phyloP scores from a whole-genome alignment of 345 rosid genomes.

The Arabidopsis suecica region DNA sequence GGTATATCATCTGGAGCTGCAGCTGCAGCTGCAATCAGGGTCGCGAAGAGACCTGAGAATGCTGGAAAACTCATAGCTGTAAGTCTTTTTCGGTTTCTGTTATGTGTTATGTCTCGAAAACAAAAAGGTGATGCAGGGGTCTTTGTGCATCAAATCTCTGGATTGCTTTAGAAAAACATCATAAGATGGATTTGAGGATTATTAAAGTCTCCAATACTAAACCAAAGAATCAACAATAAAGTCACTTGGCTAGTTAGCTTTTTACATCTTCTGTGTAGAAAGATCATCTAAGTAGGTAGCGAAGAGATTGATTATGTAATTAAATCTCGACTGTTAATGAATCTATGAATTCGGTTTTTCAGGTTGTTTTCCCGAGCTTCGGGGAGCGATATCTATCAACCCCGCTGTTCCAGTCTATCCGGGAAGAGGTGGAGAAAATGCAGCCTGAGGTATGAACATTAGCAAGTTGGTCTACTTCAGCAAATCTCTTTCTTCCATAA shows the following conservation, averaged over 20 bases:
- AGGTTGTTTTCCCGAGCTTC: conserved; percentile 97
- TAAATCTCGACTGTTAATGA: neutral
- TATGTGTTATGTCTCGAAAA: neutral
- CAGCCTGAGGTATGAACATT: conserved; percentile 62
- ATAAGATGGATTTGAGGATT: neutral
- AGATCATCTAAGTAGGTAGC: conserved; percentile 7
- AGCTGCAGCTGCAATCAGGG: conserved; percentile 53
- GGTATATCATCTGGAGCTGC: conserved; percentile 67
- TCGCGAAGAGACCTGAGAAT: conserved; percentile 59
- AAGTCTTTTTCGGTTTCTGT: conserved; percentile 38
- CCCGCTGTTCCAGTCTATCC: conserved; percentile 86
- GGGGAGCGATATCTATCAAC: conserved; percentile 91
- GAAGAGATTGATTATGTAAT: neutral
- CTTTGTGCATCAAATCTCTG: neutral
- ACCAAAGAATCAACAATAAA: conserved; percentile 1
- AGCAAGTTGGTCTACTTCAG: conserved; percentile 1
- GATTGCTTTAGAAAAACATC: conserved; percentile 6
- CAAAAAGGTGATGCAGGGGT: neutral
- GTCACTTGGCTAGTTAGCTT: conserved; percentile 13
- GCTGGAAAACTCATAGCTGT: conserved; percentile 63
- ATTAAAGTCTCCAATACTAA: neutral
- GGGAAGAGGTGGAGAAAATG: conserved; percentile 91
- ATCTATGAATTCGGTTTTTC: conserved; percentile 25
- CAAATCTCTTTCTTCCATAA: conserved; percentile 1
- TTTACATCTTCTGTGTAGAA: neutral